Conservation (phyloP, 1,139 yeast genomes). For the Candida sanyaensis region DNA sequence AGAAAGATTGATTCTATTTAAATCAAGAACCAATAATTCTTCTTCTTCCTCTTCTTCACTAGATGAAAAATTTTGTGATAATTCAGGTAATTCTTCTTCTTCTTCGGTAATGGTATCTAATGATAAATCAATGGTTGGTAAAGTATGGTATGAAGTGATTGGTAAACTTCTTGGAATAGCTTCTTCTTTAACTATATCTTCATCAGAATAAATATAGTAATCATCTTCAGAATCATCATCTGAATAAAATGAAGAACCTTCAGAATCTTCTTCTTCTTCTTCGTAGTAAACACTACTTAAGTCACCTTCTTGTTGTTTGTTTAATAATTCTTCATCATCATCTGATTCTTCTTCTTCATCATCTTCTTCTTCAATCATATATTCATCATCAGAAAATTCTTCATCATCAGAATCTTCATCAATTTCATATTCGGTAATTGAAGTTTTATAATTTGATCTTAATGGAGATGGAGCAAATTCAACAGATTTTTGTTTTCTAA, state of each 20-base stretch:
- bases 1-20: not conserved
- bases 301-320: not conserved
- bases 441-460: slow-evolving; percentile 18
- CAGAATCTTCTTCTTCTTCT: slow-evolving; percentile 8
- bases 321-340: slow-evolving; percentile 12
- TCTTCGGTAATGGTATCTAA: slow-evolving; percentile 20
- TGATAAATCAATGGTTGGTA: slow-evolving; percentile 28
- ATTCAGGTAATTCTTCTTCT: no score
- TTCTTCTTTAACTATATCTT: slow-evolving; percentile 16
- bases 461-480: slow-evolving; percentile 7
- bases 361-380: slow-evolving; percentile 6
- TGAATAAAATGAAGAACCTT: slow-evolving; percentile 13
- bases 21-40: slow-evolving; percentile 9
- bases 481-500: not conserved
- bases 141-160: slow-evolving; percentile 18
- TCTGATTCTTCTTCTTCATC: slow-evolving; percentile 12
- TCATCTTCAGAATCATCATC: slow-evolving; percentile 30
- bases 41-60: no score
- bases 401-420: slow-evolving; percentile 28
- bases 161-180: slow-evolving; percentile 10
- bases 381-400: slow-evolving; percentile 19
- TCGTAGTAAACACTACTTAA: slow-evolving; percentile 7
- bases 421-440: slow-evolving; percentile 39
- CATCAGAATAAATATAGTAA: slow-evolving; percentile 33
- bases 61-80: no score